Conservation (phyloP, 2,329 filamentous ascomycete species). For the Exophiala oligosperma region DNA sequence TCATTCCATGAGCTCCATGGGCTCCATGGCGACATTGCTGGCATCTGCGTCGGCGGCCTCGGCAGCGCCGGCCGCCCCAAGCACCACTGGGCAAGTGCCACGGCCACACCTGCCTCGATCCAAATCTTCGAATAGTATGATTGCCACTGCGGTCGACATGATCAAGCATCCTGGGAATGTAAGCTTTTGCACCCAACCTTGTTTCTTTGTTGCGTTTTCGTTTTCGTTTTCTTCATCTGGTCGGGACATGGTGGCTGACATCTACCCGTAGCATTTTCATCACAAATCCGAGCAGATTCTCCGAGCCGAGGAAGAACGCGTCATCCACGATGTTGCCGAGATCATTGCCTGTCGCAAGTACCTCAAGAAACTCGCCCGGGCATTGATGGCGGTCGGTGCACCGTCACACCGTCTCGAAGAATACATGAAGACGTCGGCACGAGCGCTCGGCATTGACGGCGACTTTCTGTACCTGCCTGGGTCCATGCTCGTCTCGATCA, state of each 20-base stretch:
- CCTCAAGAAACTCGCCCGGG: slow-evolving; percentile 78
- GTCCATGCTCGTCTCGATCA: slow-evolving; percentile 94
- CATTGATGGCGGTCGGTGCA: slow-evolving; percentile 86
- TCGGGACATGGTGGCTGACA: neutral
- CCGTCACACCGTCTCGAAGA: slow-evolving; percentile 88
- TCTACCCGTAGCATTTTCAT: slow-evolving; percentile 15
- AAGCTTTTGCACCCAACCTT: neutral
- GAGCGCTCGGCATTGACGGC: slow-evolving; percentile 84
- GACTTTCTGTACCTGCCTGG: slow-evolving; percentile 89
- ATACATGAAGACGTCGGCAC: slow-evolving; percentile 85
- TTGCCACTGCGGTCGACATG: slow-evolving; percentile 24
- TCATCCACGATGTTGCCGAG: slow-evolving; percentile 54
- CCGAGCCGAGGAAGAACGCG: slow-evolving; percentile 18
- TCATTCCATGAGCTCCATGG: slow-evolving; percentile 17
- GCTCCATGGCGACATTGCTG: slow-evolving; percentile 19
- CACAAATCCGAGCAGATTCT: slow-evolving; percentile 8
- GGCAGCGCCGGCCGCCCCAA: slow-evolving; percentile 12
- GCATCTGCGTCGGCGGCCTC: slow-evolving; percentile 17
- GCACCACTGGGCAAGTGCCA: slow-evolving; percentile 7
- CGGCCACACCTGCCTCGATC: slow-evolving; percentile 6
- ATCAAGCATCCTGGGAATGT: slow-evolving; percentile 24
- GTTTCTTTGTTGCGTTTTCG: neutral
- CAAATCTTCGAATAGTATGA: slow-evolving; percentile 20
- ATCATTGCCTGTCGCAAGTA: slow-evolving; percentile 81
- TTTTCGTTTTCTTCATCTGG: neutral